Evolutionary conservation across 2,329 filamentous ascomycete genomes (phyloP).

Genomic region (Pleurostoma richardsiae): DNA sequence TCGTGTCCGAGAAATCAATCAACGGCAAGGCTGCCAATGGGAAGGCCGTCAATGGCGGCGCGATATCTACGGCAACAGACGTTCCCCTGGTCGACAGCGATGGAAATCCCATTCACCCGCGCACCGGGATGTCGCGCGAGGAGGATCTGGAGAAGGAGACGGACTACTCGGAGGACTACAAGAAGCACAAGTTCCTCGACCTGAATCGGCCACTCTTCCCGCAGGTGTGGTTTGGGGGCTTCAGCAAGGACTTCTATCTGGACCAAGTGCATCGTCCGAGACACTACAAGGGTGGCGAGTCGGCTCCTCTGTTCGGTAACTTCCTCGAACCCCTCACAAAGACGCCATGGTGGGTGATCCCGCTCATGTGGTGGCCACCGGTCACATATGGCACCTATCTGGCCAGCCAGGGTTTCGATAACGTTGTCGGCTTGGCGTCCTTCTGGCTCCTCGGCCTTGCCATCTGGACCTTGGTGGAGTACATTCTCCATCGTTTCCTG

Average conservation of each 20-base stretch:
- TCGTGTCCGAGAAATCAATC: constrained; percentile 55
- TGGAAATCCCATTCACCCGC: constrained; percentile 42
- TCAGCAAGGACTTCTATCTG: constrained; percentile 93
- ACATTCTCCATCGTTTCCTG: constrained; percentile 79
- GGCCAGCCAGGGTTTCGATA: constrained; percentile 56
- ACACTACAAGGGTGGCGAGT: constrained; percentile 90
- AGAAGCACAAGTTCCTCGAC: constrained; percentile 90
- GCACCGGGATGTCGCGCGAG: constrained; percentile 82
- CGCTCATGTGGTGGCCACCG: constrained; percentile 77
- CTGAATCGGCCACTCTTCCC: constrained; percentile 76
- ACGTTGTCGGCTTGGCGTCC: constrained; percentile 36
- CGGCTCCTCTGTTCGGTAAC: constrained; percentile 93
- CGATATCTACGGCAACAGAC: constrained; percentile 2
- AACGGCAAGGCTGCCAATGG: constrained; percentile 30
- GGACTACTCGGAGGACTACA: constrained; percentile 70
- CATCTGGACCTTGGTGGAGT: constrained; percentile 89
- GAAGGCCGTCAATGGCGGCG: constrained; percentile 13
- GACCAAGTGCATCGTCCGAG: constrained; percentile 93
- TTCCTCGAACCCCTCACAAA: constrained; percentile 96
- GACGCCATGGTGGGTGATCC: constrained; percentile 92
- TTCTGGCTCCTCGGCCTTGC: constrained; percentile 69
- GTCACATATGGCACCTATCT: constrained; percentile 68
- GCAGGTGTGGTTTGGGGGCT: constrained; percentile 85
- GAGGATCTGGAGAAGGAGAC: constrained; percentile 87
- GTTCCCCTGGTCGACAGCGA: constrained; percentile 27